These are phyloP conservation scores for Paramecium sonneborni DNA, from an alignment of 73 alveolate species.

Conservation along the genomic window DNA sequence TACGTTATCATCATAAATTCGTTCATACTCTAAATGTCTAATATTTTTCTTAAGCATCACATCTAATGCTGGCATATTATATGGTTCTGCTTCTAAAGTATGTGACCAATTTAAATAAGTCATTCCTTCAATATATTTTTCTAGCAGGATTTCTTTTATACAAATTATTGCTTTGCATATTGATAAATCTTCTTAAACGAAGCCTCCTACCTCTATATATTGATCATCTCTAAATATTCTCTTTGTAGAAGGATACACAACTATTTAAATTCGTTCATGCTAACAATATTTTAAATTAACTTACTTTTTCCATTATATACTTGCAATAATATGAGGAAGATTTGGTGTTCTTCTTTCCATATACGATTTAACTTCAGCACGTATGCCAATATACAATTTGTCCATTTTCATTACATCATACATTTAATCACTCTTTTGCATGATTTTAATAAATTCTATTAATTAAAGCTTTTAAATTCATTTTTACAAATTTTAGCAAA, in stretches of 20 bases:
- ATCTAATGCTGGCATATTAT: slow-evolving; percentile 85
- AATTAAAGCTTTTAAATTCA: no score
- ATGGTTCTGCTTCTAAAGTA: slow-evolving; percentile 81
- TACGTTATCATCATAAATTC: slow-evolving; percentile 73
- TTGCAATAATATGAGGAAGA: slow-evolving; percentile 80
- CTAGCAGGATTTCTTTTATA: slow-evolving; percentile 82
- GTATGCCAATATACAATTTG: slow-evolving; percentile 68
- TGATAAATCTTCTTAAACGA: slow-evolving; percentile 74
- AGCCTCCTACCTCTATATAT: slow-evolving; percentile 81
- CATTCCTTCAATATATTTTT: slow-evolving; percentile 68
- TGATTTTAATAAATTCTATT: no score
- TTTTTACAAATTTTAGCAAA: no score
- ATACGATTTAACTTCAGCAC: slow-evolving; percentile 76
- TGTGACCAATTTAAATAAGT: slow-evolving; percentile 84
- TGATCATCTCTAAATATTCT: slow-evolving; percentile 81
- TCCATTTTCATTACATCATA: no score
- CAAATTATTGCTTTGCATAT: slow-evolving; percentile 80
- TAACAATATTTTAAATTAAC: background rate
- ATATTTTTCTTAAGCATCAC: slow-evolving; percentile 77
- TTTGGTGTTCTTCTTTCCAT: slow-evolving; percentile 90
- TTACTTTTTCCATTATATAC: slow-evolving; percentile 67
- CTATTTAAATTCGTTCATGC: slow-evolving; percentile 65
- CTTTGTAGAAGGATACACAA: slow-evolving; percentile 82
- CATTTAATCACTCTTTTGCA: no score
- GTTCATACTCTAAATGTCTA: slow-evolving; percentile 84